phyloP scores from a whole-genome alignment of 805 yeast genomes.

The Nakazawaea populi region DNA sequence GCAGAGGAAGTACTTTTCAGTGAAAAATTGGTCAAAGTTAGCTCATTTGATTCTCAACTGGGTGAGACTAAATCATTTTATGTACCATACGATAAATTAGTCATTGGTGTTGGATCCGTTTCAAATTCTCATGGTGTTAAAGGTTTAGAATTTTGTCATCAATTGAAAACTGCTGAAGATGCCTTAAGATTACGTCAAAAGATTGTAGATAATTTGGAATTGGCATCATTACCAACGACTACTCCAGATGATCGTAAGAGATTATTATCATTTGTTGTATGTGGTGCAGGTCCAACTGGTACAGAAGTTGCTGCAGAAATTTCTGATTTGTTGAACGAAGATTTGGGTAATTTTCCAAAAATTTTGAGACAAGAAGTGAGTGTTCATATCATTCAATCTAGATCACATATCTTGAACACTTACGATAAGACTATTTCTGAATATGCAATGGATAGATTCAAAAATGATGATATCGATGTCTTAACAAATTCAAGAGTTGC shows the following conservation, averaged over 20 bases:
- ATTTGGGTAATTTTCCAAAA: conserved; percentile 52
- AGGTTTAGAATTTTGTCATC: conserved; percentile 57
- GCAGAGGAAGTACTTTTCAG: conserved; percentile 55
- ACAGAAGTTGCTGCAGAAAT: conserved; percentile 72
- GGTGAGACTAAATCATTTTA: conserved; percentile 41
- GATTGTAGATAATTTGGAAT: conserved; percentile 50
- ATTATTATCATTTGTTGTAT: conserved; percentile 56
- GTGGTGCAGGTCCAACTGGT: conserved; percentile 78
- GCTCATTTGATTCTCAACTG: conserved; percentile 33
- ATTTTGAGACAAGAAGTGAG: conserved; percentile 57
- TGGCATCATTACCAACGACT: conserved; percentile 61
- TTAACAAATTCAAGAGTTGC: conserved; percentile 60
- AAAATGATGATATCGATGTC: conserved; percentile 56
- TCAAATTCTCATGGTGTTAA: conserved; percentile 67
- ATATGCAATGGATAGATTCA: conserved; percentile 59
- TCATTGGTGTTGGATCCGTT: conserved; percentile 63
- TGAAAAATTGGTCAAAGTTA: conserved; percentile 52
- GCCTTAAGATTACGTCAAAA: conserved; percentile 50
- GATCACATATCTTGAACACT: conserved; percentile 62
- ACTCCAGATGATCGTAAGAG: conserved; percentile 57
- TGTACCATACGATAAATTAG: conserved; percentile 67
- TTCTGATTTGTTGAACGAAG: conserved; percentile 61
- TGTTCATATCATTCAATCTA: conserved; percentile 64
- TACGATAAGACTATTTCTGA: conserved; percentile 60
- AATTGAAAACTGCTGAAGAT: conserved; percentile 63